Evolutionary conservation across 176 grass and related monocot species (phyloP).

Genomic region (Musa schizocarpa): DNA sequence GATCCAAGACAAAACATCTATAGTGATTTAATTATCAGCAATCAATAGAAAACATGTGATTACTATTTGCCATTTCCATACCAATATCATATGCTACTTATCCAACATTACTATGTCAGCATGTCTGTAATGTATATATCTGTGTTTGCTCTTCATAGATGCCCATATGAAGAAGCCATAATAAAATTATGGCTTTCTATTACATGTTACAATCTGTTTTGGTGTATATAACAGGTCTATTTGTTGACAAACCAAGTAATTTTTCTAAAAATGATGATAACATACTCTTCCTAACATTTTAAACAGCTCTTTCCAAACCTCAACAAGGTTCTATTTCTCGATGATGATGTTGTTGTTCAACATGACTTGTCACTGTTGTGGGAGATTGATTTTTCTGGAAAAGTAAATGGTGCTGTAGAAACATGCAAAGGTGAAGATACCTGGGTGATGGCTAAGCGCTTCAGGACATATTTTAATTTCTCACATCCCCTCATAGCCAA

Average conservation of each 20-base stretch:
- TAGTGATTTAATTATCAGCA: too few relatives aligned
- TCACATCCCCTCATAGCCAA: slow-evolving; percentile 72
- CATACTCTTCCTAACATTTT: slow-evolving; percentile 17
- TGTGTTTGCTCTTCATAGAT: too few relatives aligned
- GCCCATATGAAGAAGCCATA: too few relatives aligned
- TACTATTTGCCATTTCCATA: too few relatives aligned
- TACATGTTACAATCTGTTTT: too few relatives aligned
- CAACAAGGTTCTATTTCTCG: slow-evolving; percentile 86
- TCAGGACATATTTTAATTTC: slow-evolving; percentile 98
- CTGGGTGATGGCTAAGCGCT: slow-evolving; percentile 93
- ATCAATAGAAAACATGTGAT: too few relatives aligned
- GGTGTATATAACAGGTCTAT: not conserved
- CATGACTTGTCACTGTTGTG: slow-evolving; percentile 62
- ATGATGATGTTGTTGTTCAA: slow-evolving; percentile 86
- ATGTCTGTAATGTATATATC: too few relatives aligned
- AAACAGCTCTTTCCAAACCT: slow-evolving; percentile 84
- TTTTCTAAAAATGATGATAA: slow-evolving; percentile 25
- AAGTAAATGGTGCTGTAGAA: slow-evolving; percentile 95
- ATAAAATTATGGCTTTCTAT: too few relatives aligned
- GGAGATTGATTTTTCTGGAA: slow-evolving; percentile 79
- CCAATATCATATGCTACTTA: too few relatives aligned
- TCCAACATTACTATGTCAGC: too few relatives aligned
- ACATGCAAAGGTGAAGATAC: slow-evolving; percentile 76
- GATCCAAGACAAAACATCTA: too few relatives aligned
- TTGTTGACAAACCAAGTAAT: not conserved